Conservation (phyloP, 1,284 basidiomycete species). For the Schizophyllum commune region DNA sequence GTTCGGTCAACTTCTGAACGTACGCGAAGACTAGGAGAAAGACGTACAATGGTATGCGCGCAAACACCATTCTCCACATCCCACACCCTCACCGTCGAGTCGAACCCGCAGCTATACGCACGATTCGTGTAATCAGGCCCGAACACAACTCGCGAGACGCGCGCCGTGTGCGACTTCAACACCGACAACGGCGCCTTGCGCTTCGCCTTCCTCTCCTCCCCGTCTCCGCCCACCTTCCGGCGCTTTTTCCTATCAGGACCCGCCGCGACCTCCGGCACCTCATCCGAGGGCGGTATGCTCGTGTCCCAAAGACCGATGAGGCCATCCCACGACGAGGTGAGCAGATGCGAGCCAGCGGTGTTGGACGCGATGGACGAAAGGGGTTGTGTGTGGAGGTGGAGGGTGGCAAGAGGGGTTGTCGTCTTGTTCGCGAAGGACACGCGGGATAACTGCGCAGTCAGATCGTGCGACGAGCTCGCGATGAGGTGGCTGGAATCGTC, state of each 20-base stretch:
- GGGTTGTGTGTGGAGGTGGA: slow-evolving; percentile 71
- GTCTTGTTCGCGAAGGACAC: slow-evolving; percentile 29
- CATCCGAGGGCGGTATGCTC: slow-evolving; percentile 51
- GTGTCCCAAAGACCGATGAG: slow-evolving; percentile 76
- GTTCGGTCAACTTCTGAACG: slow-evolving; percentile 1
- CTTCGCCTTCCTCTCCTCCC: slow-evolving; percentile 24
- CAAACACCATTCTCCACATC: slow-evolving; percentile 65
- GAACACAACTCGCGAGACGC: slow-evolving; percentile 63
- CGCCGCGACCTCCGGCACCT: slow-evolving; percentile 36
- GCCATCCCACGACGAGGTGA: slow-evolving; percentile 77
- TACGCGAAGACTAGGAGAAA: not conserved
- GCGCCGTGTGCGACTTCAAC: slow-evolving; percentile 66
- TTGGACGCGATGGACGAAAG: slow-evolving; percentile 61
- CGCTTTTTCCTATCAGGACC: slow-evolving; percentile 48
- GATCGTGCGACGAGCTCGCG: slow-evolving; percentile 80
- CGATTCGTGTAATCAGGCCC: slow-evolving; percentile 17
- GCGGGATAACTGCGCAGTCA: slow-evolving; percentile 60
- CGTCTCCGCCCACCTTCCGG: slow-evolving; percentile 29
- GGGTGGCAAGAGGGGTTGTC: slow-evolving; percentile 42
- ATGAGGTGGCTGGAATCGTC: slow-evolving; percentile 37
- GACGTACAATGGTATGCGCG: slow-evolving; percentile 55
- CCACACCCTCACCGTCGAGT: slow-evolving; percentile 70
- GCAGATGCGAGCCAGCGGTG: slow-evolving; percentile 46
- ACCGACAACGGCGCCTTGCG: slow-evolving; percentile 61
- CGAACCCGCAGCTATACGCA: slow-evolving; percentile 70